Conservation (phyloP, 495 filamentous ascomycete genomes). For the Chlorociboria aeruginascens region DNA sequence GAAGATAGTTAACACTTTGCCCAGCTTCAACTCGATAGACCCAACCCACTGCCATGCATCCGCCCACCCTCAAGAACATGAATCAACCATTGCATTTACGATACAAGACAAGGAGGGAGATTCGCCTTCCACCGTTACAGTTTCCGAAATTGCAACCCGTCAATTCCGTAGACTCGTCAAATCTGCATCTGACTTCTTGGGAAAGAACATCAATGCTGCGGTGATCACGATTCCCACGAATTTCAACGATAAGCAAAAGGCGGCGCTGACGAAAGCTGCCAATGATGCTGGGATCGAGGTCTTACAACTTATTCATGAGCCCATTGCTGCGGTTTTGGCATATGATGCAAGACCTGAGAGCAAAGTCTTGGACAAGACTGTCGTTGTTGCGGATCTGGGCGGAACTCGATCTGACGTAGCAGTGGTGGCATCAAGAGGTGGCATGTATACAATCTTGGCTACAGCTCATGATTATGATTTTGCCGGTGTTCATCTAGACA, state of each 20-base stretch:
- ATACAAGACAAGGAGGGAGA: slow-evolving; percentile 65
- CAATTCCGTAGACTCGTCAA: slow-evolving; percentile 71
- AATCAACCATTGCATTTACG: slow-evolving; percentile 67
- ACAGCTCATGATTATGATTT: slow-evolving; percentile 92
- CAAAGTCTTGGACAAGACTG: slow-evolving; percentile 66
- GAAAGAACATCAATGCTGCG: slow-evolving; percentile 81
- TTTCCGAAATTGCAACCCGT: slow-evolving; percentile 78
- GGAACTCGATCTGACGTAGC: slow-evolving; percentile 87
- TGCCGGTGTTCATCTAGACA: slow-evolving; percentile 68
- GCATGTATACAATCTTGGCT: slow-evolving; percentile 92
- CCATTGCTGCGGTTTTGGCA: slow-evolving; percentile 80
- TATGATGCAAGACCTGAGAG: slow-evolving; percentile 81
- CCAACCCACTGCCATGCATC: slow-evolving; percentile 89
- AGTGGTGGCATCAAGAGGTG: slow-evolving; percentile 79
- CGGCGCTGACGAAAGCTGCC: slow-evolving; percentile 64
- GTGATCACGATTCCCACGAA: slow-evolving; percentile 92
- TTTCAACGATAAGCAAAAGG: slow-evolving; percentile 75
- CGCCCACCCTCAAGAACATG: slow-evolving; percentile 71
- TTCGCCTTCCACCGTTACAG: slow-evolving; percentile 54
- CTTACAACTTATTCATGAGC: slow-evolving; percentile 86
- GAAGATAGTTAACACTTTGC: slow-evolving; percentile 1
- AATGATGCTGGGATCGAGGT: slow-evolving; percentile 76
- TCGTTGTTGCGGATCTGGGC: slow-evolving; percentile 87
- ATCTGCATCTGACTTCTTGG: slow-evolving; percentile 83
- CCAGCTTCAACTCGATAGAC: slow-evolving; percentile 85